Base-by-base conservation (phyloP, 495 filamentous ascomycete genomes). In the Achaetomiella virescens region DNA sequence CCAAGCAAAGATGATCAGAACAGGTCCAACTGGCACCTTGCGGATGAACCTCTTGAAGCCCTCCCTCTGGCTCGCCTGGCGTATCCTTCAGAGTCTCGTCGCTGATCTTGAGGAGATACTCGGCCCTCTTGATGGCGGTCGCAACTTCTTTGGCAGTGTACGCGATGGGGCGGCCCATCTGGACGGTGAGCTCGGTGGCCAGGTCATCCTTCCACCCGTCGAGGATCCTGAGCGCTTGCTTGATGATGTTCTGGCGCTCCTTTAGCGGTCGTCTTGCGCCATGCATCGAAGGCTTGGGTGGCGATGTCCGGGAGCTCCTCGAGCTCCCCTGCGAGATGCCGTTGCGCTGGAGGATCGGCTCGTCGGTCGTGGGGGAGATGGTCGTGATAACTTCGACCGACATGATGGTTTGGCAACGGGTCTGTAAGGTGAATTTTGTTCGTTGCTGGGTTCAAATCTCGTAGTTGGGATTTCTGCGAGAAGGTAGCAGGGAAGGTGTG, bases 81-180 rank as follows among this genome's bases (percentile, higher is more conserved):
- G 88, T 89, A 61, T 91, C 87, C 51, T 76, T 75, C 52, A 95
- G 74, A 2, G 76, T 78, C n/a, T 87, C 84, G 10, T 76, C 75
- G 58, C 87, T 90, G 57, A 96, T 84, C 62, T 87, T 88, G 41
- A 92, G 71, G 36, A 96, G 72, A 67, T 93, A 91, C 60, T 92
- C 81, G 49, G 83, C 88, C 59, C 91, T 78, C 66, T 83, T 86
- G 40, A 90, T 79, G 7, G 91, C 90, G 15, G 91, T 97, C 24
- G 78, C 71, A 57, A 97, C 77, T 70, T 97, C 91, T 61, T 82
- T 88, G 17, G 78, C 79, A 0, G 88, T 86, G 64, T 93, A 96
- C 12, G 86, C 81, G 51, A 95, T 93, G 17, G 91, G 91, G 15
- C 91, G 80, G 49, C 91, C 91, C 91, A 97, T 96, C 73, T 97